Evolutionary conservation across 352 stramenopile species (phyloP), one percentile per base, ranked within the genome.

Genomic region (Salisapilia sapeloensis): DNA sequence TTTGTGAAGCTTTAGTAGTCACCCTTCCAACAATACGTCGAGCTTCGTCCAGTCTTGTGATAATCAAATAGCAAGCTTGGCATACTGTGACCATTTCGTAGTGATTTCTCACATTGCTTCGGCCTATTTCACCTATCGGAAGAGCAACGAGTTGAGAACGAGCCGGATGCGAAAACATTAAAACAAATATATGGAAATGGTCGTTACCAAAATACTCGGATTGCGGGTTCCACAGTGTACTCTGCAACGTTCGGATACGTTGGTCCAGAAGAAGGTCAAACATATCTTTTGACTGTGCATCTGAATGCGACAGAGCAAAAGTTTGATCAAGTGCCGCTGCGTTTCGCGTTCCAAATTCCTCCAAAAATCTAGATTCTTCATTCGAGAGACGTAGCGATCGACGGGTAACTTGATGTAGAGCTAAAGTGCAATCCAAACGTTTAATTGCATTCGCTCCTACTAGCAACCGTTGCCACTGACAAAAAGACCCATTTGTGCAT

Each of bases 221-320:
- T 14, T 75, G 50, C 12, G 64, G 64, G 24, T 80, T 77, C 65
- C 65, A 81, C 29, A 78, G 30, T 23, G 65, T 78, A 33, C 64
- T 74, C 20, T 62, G 57, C 33, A 81, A 58, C 57, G 76, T 76
- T 44, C 74, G 76, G 30, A 76, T 64, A 20, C 65, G 50, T 20
- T 60, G 47, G 35, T 81, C 59, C 11, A 81, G 54, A 19, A 81
- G 42, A 15, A 59, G 64, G 16, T 53, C 48, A 34, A 58, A 55
- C 20, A 36, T 39, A 8, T 63, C 49, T 27, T 48, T 24, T 7
- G 35, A 16, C 18, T 17, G 6, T 13, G 25, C 18, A 3, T 31
- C 21, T 14, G 29, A 22, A n/a, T 21, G 13, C 7, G 26, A 13
- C 7, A 28, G n/a, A 6, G 19, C 20, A 2, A n/a, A n/a, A n/a